Conservation (phyloP, 495 filamentous ascomycete genomes). For the Penicillium longicatenatum region DNA sequence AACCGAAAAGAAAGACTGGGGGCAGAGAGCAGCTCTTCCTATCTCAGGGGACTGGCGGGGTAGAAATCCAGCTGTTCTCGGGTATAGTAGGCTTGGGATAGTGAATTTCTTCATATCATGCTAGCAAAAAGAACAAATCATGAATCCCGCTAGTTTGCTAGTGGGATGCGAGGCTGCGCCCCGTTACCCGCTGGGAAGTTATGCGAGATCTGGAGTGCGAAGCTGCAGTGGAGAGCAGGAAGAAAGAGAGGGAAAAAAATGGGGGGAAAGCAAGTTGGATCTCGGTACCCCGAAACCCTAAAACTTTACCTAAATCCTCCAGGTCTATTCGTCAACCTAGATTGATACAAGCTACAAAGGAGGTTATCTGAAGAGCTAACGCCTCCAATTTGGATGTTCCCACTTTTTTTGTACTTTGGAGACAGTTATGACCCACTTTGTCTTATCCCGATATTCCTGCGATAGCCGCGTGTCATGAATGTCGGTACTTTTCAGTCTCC, state of each 20-base stretch:
- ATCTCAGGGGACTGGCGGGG: constrained; percentile 24
- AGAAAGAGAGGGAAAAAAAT: neutral
- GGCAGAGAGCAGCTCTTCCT: constrained; percentile 18
- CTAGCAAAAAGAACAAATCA: constrained; percentile 12
- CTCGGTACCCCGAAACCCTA: neutral
- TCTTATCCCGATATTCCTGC: neutral
- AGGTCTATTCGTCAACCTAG: constrained; percentile 6
- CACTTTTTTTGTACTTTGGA: constrained; percentile 1
- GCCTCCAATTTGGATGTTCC: neutral
- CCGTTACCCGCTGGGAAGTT: constrained; percentile 8
- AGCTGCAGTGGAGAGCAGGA: constrained; percentile 3
- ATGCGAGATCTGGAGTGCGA: neutral
- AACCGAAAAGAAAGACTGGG: constrained; percentile 4
- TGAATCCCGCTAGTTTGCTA: constrained; percentile 19
- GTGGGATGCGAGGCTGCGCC: constrained; percentile 17
- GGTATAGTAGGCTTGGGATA: neutral
- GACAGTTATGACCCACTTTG: neutral
- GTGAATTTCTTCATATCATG: constrained; percentile 20
- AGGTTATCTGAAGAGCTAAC: neutral
- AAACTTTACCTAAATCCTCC: neutral
- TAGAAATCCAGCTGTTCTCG: constrained; percentile 13
- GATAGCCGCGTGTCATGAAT: neutral
- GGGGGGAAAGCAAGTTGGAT: neutral
- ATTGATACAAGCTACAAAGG: constrained; percentile 4
- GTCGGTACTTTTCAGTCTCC: neutral